Base-by-base conservation (phyloP, 108 stramenopile species). In the Cyclotella atomus region DNA sequence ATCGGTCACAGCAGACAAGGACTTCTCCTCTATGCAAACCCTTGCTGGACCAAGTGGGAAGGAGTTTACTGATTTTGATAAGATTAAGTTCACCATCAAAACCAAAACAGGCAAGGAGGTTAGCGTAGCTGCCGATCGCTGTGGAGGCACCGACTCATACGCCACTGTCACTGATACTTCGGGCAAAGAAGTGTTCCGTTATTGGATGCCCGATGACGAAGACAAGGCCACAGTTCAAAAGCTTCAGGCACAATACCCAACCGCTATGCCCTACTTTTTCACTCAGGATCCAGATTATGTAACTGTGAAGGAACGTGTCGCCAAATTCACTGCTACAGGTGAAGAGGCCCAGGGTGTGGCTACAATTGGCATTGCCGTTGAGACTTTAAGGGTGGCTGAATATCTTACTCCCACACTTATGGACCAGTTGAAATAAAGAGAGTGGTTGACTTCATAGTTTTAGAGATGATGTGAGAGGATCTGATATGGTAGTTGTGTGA, bases 191-290 rank as follows among this genome's bases (percentile, higher is more conserved):
- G 88, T 90, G 47, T 93, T 95, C 85, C 87, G 91, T 65, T 89
- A 91, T 45, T 91, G 76, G 84, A 95, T 93, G 92, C 93, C 96
- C 54, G 93, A 93, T 74, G 93, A 93, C 7, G 95, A 92, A 53
- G 93, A 93, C 74, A 89, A 90, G 89, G 12, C 12, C 9, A 7
- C 7, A 7, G 12, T 41, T 9, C n/a, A n/a, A n/a, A n/a, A n/a
- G n/a, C n/a, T n/a, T n/a, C n/a, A n/a, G n/a, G n/a, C 75, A 19
- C 84, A 91, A 79, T 90, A 93, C 73, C 96, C 96, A 16, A 90
- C 88, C 52, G 93, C 92, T 55, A 97, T 95, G 94, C 93, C 96
- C 10, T 97, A 97, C 75, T 97, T 97, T 83, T 95, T 95, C 84
- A 82, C 83, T 23, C 96, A 97, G 62, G 93, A 97, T 81, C 94